Base-by-base conservation (phyloP, 257 asterid species). In the Solanum etuberosum region DNA sequence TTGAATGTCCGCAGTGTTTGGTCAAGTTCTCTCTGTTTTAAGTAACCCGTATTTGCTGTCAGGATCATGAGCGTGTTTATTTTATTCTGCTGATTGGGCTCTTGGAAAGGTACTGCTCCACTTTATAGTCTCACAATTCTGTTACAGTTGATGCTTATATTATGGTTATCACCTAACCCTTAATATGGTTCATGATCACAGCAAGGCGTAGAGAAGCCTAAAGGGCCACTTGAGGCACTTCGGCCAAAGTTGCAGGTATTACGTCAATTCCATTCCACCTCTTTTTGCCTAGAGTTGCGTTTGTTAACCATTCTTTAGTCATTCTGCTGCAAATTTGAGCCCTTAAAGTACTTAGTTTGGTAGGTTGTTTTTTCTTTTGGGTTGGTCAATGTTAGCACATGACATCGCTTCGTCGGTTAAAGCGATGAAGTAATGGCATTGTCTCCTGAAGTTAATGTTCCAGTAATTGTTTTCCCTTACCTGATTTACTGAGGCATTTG, bases 41-140 rank as follows among this genome's bases (percentile, higher is more conserved):
- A 21, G 15, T 73, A 73, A 73, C 82, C 18, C 31, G 1, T 20
- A 2, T 61, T 90, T 88, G 61, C 83, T 85, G 71, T 48, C 93
- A 97, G 99, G 99, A 97, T 89, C 99, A 96, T 38, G 99, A 96
- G 83, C 98, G 98, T 83, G 99, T 99, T 72, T 97, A 92, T 91
- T 97, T 97, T 89, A 97, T 91, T 97, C 98, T 89, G 99, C 99
- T 91, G 99, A 97, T 85, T 97, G 99, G 99, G 99, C 98, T 90
- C 90, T 97, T 89, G 97, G 98, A 81, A 97, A 97, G 99, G 99
- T 97, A 90, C 37, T 88, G 20, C 42, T n/a, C 82, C 74, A 85
- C 86, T 48, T 73, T 42, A 48, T 85, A 61, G 25, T 38, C 18
- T 32, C 27, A 86, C 68, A 35, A 80, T 67, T 14, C 85, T 21